Conservation (phyloP, 2,329 filamentous ascomycete species). For the Sarocladiaceae sp. region DNA sequence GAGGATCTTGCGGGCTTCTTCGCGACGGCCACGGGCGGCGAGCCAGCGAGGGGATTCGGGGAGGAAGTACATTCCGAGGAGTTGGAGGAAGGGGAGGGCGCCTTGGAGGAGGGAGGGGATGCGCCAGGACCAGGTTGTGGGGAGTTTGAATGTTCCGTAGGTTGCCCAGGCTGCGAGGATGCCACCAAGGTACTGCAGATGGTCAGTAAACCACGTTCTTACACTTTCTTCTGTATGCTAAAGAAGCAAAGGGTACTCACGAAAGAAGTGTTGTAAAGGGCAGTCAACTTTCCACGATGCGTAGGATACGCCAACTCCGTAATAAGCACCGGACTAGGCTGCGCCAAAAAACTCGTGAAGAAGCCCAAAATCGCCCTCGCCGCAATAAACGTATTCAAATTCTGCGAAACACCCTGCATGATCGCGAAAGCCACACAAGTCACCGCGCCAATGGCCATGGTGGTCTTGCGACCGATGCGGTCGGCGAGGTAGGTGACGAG, state of each 20-base stretch:
- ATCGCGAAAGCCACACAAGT: slow-evolving; percentile 19
- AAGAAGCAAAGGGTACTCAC: slow-evolving; percentile 10
- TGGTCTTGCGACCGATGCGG: slow-evolving; percentile 33
- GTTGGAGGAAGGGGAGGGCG: slow-evolving; percentile 4
- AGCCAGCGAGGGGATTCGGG: slow-evolving; percentile 28
- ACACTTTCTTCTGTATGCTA: background rate
- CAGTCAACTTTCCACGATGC: slow-evolving; percentile 31
- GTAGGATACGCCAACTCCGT: slow-evolving; percentile 27
- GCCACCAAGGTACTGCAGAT: slow-evolving; percentile 7
- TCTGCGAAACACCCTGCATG: slow-evolving; percentile 20
- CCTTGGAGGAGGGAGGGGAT: slow-evolving; percentile 11
- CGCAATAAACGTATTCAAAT: slow-evolving; percentile 23
- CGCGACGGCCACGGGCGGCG: slow-evolving; percentile 25
- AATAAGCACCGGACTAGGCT: slow-evolving; percentile 25
- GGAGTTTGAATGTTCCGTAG: slow-evolving; percentile 17
- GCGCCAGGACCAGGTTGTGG: slow-evolving; percentile 9
- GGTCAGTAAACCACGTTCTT: background rate
- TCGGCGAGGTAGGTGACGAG: slow-evolving; percentile 33
- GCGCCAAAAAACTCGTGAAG: slow-evolving; percentile 20
- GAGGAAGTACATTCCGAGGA: slow-evolving; percentile 25
- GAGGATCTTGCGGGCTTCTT: slow-evolving; percentile 33
- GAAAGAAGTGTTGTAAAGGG: slow-evolving; percentile 41
- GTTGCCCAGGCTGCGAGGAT: slow-evolving; percentile 16
- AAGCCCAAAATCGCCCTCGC: slow-evolving; percentile 25
- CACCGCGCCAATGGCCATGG: slow-evolving; percentile 30